Evolutionary conservation across 139 green algal genomes (phyloP).

Genomic region (Marvania coccoides): DNA sequence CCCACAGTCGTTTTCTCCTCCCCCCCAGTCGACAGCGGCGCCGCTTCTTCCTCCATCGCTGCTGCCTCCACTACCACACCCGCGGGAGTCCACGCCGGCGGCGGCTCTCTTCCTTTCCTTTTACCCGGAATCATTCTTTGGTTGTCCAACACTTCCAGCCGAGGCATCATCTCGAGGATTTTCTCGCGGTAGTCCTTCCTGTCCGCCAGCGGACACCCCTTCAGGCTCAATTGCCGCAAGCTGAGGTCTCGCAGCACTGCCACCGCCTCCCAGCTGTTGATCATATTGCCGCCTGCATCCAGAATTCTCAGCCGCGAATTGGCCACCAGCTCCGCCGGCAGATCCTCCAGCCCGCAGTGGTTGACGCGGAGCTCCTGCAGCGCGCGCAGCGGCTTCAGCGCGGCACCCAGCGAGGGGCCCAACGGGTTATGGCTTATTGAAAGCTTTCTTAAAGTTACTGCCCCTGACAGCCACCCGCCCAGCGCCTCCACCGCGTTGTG

Average conservation of each 20-base stretch:
- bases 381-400: background rate
- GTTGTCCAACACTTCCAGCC: slow-evolving; percentile 29
- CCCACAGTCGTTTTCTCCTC: background rate
- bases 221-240: slow-evolving; percentile 16
- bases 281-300: slow-evolving; percentile 22
- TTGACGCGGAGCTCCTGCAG: slow-evolving; percentile 34
- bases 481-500: slow-evolving; percentile 20
- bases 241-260: slow-evolving; percentile 23
- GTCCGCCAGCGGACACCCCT: slow-evolving; percentile 14
- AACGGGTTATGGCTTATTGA: slow-evolving; percentile 25
- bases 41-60: background rate
- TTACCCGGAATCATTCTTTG: background rate
- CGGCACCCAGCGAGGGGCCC: slow-evolving; percentile 8
- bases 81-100: background rate
- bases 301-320: slow-evolving; percentile 15
- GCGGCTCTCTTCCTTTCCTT: background rate
- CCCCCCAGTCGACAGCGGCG: background rate
- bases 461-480: slow-evolving; percentile 8
- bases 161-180: slow-evolving; percentile 10
- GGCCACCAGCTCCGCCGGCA: slow-evolving; percentile 15
- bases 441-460: slow-evolving; percentile 27
- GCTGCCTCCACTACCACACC: background rate
- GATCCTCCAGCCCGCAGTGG: slow-evolving; percentile 14
- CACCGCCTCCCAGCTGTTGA: slow-evolving; percentile 9
- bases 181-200: slow-evolving; percentile 1